A percentile compares a stretch with the other conserved stretches of the same genome.
These are phyloP conservation scores for Funneliformis mosseae DNA, from an alignment of 192 early-diverging fungal genomes.

Conservation along the genomic window DNA sequence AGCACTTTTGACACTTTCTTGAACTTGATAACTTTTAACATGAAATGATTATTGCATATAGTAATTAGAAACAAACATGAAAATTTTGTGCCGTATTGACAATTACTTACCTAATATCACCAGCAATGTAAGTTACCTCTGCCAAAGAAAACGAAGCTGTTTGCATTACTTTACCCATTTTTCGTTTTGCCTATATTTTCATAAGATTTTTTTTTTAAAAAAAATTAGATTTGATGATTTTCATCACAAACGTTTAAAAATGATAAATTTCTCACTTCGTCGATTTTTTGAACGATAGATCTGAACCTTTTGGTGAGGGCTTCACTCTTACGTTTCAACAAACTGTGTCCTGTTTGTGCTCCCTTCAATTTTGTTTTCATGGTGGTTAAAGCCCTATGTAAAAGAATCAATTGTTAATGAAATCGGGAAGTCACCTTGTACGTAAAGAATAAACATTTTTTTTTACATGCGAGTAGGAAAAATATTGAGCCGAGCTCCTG, in stretches of 20 bases:
- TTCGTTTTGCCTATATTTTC: constrained; percentile 80
- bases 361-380: constrained; percentile 97
- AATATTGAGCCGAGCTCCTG: constrained; percentile 29
- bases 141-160: constrained; percentile 96
- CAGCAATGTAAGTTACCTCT: constrained; percentile 95
- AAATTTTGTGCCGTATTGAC: not conserved
- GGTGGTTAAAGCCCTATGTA: constrained; percentile 84
- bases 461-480: constrained; percentile 34
- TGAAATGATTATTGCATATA: not conserved
- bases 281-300: constrained; percentile 93
- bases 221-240: constrained; percentile 8
- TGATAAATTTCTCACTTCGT: constrained; percentile 69
- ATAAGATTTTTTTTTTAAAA: not conserved
- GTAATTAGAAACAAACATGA: not conserved
- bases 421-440: not conserved
- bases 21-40: constrained; percentile 86
- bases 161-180: constrained; percentile 99
- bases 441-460: not conserved
- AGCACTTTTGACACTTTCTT: constrained; percentile 90
- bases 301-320: constrained; percentile 95
- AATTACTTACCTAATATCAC: constrained; percentile 81
- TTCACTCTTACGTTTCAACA: constrained; percentile 97
- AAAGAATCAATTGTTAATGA: not conserved
- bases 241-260: not conserved
- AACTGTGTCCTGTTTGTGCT: constrained; percentile 95